Evolutionary conservation across 495 filamentous ascomycete species (phyloP), one percentile per base, ranked within the genome.

Genomic region (Penicillium crystallinum): DNA sequence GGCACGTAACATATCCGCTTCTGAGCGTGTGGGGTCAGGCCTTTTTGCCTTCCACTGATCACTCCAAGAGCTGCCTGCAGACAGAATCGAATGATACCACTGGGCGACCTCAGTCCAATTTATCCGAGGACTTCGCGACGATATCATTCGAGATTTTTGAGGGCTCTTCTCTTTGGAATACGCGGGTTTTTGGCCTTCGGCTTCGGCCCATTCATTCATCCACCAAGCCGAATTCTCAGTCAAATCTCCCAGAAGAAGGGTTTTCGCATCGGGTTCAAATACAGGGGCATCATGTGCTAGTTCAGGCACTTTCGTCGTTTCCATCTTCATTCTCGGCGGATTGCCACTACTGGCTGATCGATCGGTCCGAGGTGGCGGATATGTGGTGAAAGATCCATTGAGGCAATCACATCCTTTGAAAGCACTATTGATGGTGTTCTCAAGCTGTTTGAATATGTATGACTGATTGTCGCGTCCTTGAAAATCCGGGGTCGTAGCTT

Each of bases 181-280:
- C 1, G 56, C 30, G 45, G 61, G 62, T 37, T 58, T 55, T 9
- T 57, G 52, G 3, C 62, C 58, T 37, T 63, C 63, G 7, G 52
- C 46, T 39, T 66, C 58, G 10, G 70, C 64, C 52, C 64, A 60
- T 50, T 79, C 75, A 18, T 83, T 85, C 45, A 82, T 87, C 88
- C 88, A 93, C 89, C 88, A 93, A 12, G 80, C 80, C 2, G 89
- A 89, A 62, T 92, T 93, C 64, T 93, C 88, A 0, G 85, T 85
- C 54, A 93, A 71, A 53, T 92, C 82, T 12, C 89, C 89, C n/a
- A 90, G 64, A 11, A 92, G 75, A 11, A 93, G 73, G 0, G 87
- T 84, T 65, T 91, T 93, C 0, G 86, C 81, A 65, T 93, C 89
- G 22, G 90, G 67, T 45, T 83, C 79, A 22, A 78, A 80, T 4